These are phyloP conservation scores for Ricinus communis DNA, from an alignment of 345 rosid species.

Conservation along the genomic window DNA sequence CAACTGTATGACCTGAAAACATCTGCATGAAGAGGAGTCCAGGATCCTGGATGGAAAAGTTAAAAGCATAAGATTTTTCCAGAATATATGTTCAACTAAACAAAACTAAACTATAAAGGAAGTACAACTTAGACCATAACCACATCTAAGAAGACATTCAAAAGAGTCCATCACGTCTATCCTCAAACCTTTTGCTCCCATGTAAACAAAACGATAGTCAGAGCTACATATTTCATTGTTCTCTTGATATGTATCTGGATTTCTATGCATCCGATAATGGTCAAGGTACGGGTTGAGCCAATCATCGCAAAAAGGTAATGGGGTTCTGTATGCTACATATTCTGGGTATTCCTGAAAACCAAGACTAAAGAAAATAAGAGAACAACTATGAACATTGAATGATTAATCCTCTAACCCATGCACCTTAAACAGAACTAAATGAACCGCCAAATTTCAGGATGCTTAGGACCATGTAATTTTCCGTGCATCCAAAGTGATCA, in stretches of 20 bases:
- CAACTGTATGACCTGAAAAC: conserved; percentile 94
- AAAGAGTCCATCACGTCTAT: conserved; percentile 11
- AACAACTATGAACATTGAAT: conserved; percentile 10
- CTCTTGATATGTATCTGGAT: conserved; percentile 46
- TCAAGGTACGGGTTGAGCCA: conserved; percentile 91
- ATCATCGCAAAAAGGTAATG: conserved; percentile 64
- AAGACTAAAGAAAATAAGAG: conserved; percentile 12
- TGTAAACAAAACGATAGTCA: conserved; percentile 92
- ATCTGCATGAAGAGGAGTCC: conserved; percentile 98
- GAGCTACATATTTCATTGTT: conserved; percentile 70
- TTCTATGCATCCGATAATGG: conserved; percentile 62
- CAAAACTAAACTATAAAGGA: conserved; percentile 1
- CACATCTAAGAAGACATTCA: conserved; percentile 7
- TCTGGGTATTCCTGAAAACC: conserved; percentile 80
- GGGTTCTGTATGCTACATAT: conserved; percentile 70
- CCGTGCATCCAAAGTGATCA: background rate
- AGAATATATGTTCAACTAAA: conserved; percentile 25
- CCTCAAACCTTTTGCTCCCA: conserved; percentile 87
- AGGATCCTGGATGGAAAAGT: conserved; percentile 66
- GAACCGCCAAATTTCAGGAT: background rate
- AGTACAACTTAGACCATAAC: conserved; percentile 5
- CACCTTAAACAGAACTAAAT: background rate
- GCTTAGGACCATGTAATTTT: background rate
- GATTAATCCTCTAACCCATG: conserved; percentile 8
- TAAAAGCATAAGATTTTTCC: conserved; percentile 16